Base-by-base conservation (phyloP, 805 yeast genomes). In the Metschnikowia peoriensis region DNA sequence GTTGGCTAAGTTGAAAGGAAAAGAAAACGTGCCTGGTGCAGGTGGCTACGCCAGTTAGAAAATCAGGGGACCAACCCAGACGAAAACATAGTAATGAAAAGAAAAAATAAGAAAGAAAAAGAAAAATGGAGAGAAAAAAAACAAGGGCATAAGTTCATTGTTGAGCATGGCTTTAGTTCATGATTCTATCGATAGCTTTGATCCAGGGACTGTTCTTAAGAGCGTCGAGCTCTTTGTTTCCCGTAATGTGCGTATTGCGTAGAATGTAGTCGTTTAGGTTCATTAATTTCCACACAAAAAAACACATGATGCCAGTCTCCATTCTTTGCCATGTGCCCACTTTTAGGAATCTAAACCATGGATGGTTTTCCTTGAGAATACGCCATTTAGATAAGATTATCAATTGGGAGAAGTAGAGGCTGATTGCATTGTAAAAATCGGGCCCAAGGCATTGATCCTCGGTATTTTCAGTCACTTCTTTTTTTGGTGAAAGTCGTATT, bases 11-110 rank as follows among this genome's bases (percentile, higher is more conserved):
- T 77, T 88, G 63, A 84, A 84, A 73, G 88, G 85, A 40, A 88
- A 87, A 60, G 80, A 78, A 46, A 77, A 79, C 55, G 93, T 83
- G 46, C 94, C 94, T 28, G 93, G 92, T 38, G 91, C 90, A 38
- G 87, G 79, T 32, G 88, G 88, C 12, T 82, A 81, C 65, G 54
- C 59, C 50, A 55, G 53, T 42, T 57, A 51, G 49, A 50, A 12
- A 29, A 44, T 11, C 14, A 16, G 27, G 17, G 12, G 9, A 16
- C 32, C 12, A 29, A 37, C 35, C 35, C 35, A 28, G 41, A n/a
- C 12, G 28, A 35, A 34, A 22, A 11, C 22, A 44, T 37, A 41
- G 14, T 7, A 42, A 41, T 34, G 43, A 28, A 41, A 28, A 35
- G 15, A 28, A 14, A 28, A 46, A 10, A 38, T 28, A 39, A 38